Percentiles rank a stretch among this genome's conserved stretches.
Evolutionary conservation across 306 rosid species (phyloP).

Genomic region (Elaeagnus macrophylla): DNA sequence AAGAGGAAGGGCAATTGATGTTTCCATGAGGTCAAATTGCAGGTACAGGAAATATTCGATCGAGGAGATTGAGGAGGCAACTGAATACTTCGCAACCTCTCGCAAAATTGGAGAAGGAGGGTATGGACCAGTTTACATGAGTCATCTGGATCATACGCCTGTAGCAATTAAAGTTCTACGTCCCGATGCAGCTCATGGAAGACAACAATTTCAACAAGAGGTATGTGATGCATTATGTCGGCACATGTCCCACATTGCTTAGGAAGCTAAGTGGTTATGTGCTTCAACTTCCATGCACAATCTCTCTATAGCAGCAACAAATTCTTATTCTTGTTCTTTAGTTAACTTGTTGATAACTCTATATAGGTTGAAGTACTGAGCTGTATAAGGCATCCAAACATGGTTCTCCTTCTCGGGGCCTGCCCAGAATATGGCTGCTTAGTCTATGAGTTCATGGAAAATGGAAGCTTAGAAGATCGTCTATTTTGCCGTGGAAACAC

Average conservation of each 20-base stretch:
- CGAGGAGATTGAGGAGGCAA: slow-evolving; percentile 80
- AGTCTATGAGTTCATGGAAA: slow-evolving; percentile 83
- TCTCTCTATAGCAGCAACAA: too few relatives aligned
- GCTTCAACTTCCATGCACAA: too few relatives aligned
- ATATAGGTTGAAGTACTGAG: slow-evolving; percentile 79
- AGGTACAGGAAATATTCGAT: slow-evolving; percentile 76
- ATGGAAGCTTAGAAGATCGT: slow-evolving; percentile 83
- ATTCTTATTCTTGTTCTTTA: background rate
- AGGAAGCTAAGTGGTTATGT: too few relatives aligned
- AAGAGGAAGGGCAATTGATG: slow-evolving; percentile 46
- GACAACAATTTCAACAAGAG: slow-evolving; percentile 84
- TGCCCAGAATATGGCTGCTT: slow-evolving; percentile 95
- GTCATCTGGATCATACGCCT: slow-evolving; percentile 68
- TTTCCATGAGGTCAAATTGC: slow-evolving; percentile 37
- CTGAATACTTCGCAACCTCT: slow-evolving; percentile 50
- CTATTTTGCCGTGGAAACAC: slow-evolving; percentile 48
- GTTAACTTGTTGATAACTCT: slow-evolving; percentile 11
- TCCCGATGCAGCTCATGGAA: slow-evolving; percentile 91
- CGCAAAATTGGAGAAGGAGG: slow-evolving; percentile 95
- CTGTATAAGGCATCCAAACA: slow-evolving; percentile 91
- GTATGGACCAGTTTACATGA: slow-evolving; percentile 81
- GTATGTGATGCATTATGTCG: too few relatives aligned
- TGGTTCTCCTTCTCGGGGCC: slow-evolving; percentile 96
- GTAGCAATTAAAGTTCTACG: slow-evolving; percentile 91
- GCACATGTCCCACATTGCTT: too few relatives aligned